phyloP scores from a whole-genome alignment of 495 filamentous ascomycete genomes.

The Penicillium parvum region DNA sequence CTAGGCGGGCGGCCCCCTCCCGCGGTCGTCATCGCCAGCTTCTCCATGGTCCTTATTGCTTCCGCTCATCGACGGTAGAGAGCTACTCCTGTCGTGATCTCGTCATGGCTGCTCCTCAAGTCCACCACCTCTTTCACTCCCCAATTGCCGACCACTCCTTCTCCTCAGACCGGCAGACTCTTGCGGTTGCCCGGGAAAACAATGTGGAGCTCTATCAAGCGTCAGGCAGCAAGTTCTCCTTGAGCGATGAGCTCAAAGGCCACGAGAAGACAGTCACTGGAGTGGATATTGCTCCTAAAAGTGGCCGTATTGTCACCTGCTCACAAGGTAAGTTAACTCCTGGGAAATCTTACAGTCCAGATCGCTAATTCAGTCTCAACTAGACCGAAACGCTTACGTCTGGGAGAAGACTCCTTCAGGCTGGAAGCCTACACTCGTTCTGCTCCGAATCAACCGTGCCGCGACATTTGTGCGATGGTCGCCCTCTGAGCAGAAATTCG shows the following conservation, averaged over 20 bases:
- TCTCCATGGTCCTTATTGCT: slow-evolving; percentile 2
- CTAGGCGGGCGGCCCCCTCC: slow-evolving; percentile 19
- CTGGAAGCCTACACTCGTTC: slow-evolving; percentile 95
- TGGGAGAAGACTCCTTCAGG: slow-evolving; percentile 89
- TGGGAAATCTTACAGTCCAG: too few relatives aligned
- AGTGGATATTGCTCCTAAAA: slow-evolving; percentile 89
- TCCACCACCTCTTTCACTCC: slow-evolving; percentile 94
- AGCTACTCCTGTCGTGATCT: slow-evolving; percentile 92
- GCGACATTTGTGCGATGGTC: slow-evolving; percentile 98
- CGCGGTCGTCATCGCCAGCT: slow-evolving; percentile 24
- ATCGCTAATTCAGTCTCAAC: too few relatives aligned
- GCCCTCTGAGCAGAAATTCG: slow-evolving; percentile 93
- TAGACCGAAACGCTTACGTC: slow-evolving; percentile 95
- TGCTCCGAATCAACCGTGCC: slow-evolving; percentile 94
- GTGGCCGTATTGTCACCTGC: slow-evolving; percentile 92
- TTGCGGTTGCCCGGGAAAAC: slow-evolving; percentile 88
- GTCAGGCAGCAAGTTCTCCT: slow-evolving; percentile 68
- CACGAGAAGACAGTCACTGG: slow-evolving; percentile 96
- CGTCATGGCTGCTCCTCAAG: slow-evolving; percentile 76
- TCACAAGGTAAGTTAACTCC: slow-evolving; percentile 66
- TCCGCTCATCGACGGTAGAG: slow-evolving; percentile 79
- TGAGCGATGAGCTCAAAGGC: slow-evolving; percentile 88
- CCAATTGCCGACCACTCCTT: slow-evolving; percentile 98
- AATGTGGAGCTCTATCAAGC: slow-evolving; percentile 83
- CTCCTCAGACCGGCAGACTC: slow-evolving; percentile 80